These are phyloP conservation scores for Arabidopsis arenosa DNA, from an alignment of 345 rosid species.

Conservation along the genomic window DNA sequence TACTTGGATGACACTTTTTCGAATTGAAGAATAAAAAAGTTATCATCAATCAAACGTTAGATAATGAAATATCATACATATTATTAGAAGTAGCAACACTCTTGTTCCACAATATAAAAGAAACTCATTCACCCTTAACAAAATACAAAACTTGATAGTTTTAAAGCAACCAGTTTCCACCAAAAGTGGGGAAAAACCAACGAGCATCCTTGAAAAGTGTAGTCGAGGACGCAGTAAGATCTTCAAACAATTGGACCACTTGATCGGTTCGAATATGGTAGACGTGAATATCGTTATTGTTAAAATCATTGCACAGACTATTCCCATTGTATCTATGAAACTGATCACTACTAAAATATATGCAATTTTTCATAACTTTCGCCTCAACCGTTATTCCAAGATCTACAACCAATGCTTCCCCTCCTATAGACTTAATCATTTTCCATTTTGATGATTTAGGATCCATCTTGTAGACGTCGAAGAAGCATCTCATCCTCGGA, in stretches of 20 bases:
- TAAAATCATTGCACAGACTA: neutral
- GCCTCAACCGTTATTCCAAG: slow-evolving; percentile 16
- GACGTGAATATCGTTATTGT: neutral
- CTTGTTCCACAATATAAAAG: neutral
- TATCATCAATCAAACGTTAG: neutral
- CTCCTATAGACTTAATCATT: neutral
- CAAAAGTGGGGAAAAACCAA: slow-evolving; percentile 15
- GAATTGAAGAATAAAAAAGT: neutral
- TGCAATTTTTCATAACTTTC: slow-evolving; percentile 1
- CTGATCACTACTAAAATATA: neutral
- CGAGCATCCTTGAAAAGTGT: slow-evolving; percentile 13
- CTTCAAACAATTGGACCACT: neutral
- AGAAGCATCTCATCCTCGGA: neutral
- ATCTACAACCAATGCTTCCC: slow-evolving; percentile 30
- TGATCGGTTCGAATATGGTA: neutral
- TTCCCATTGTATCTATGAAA: neutral
- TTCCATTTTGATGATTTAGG: neutral
- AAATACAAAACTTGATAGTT: neutral
- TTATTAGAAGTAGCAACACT: neutral
- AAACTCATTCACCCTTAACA: neutral
- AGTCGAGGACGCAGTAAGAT: neutral
- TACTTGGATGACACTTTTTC: neutral
- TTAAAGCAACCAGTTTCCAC: slow-evolving; percentile 3
- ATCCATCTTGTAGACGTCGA: slow-evolving; percentile 5
- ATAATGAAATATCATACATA: neutral